Evolutionary conservation across 495 filamentous ascomycete genomes (phyloP), one percentile per base, ranked within the genome.

Genomic region (Bacidia gigantensis): DNA sequence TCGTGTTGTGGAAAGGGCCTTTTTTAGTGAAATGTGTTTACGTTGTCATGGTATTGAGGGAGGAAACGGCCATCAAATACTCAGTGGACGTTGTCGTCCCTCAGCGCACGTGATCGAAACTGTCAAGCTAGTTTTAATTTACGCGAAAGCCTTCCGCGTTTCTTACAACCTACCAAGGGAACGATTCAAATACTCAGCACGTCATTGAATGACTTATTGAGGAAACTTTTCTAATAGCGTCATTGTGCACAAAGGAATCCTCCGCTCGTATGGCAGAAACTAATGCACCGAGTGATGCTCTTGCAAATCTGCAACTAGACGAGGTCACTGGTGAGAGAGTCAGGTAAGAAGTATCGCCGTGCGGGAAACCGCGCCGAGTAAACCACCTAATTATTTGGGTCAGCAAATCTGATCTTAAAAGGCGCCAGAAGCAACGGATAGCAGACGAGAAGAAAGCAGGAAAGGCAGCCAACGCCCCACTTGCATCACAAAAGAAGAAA

Each of bases 401-500:
- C 39, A 89, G 87, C 70, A 92, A 94, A 80, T 78, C 83, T 22
- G 87, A 90, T 69, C 73, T 92, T 65, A 98, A 97, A 85, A 90
- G 86, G 75, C 83, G 90, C 62, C 80, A 89, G 74, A 98, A 96
- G 83, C 73, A 82, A 64, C 82, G 92, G 59, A 78, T 87, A 64
- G 81, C 76, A 67, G 89, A 92, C 25, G 82, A 81, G 56, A 83
- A 85, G 70, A 95, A 93, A 82, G 82, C 83, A 56, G 80, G 86
- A 65, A 89, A 87, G 73, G 86, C 81, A 22, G 85, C 87, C 74
- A 83, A 51, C 41, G 14, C 25, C 18, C 17, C 38, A 3, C 10
- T 38, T 17, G 77, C 79, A 67, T 67, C 75, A 39, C 74, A 78
- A 60, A 67, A 74, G 64, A 86, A 87, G 76, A 84, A 86, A 69